phyloP scores from a whole-genome alignment of 345 rosid genomes.

The Populus euphratica region DNA sequence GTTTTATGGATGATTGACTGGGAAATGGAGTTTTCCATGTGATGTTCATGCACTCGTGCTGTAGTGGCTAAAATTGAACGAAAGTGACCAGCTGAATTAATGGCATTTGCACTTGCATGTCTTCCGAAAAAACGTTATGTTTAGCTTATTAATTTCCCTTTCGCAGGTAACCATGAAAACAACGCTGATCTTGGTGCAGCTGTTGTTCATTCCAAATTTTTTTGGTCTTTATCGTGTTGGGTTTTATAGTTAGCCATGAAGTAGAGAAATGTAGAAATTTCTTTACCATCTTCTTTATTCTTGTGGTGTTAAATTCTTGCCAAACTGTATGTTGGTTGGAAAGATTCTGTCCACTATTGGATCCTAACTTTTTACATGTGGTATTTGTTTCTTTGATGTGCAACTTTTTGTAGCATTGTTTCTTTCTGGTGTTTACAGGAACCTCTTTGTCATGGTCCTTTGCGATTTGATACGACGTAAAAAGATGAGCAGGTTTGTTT shows the following conservation, averaged over 20 bases:
- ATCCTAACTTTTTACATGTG: constrained; percentile 2
- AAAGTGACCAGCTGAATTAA: not conserved
- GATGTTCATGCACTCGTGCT: not conserved
- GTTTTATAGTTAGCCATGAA: not conserved
- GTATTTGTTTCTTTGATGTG: not conserved
- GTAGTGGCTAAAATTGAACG: not conserved
- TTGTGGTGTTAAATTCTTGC: not conserved
- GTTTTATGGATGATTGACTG: not conserved
- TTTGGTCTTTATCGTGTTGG: not conserved
- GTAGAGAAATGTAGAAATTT: not conserved
- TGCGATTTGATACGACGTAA: not conserved
- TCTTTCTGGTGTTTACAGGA: not conserved
- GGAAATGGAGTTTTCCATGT: not conserved
- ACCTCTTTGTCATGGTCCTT: not conserved
- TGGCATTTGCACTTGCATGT: not conserved
- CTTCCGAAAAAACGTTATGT: not conserved
- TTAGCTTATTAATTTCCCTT: not conserved
- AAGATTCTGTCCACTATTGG: not conserved
- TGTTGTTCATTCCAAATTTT: not conserved
- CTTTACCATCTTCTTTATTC: not conserved
- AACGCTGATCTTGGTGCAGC: not conserved
- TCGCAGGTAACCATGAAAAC: not conserved
- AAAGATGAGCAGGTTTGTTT: not conserved
- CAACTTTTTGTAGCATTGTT: not conserved
- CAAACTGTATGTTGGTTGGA: not conserved